Base-by-base conservation (phyloP, 2,329 filamentous ascomycete genomes). In the Eurotiales sp. region DNA sequence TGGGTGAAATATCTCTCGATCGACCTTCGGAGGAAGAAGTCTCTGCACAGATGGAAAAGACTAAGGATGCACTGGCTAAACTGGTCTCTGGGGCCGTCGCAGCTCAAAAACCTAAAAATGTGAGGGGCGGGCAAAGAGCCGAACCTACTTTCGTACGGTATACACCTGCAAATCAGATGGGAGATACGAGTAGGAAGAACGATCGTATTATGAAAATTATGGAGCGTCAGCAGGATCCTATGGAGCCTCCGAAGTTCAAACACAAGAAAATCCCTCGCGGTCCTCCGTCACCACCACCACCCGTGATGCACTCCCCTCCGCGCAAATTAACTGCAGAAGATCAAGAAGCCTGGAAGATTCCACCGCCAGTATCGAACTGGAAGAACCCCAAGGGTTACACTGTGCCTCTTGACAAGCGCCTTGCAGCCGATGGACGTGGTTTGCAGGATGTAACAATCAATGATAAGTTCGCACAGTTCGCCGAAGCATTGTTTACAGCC, bases 371-470 rank as follows among this genome's bases (percentile, higher is more conserved):
- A 2, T 95, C 89, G 17, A 97, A 97, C 70, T 99, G 93, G 93
- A 99, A 99, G 81, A 99, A 99, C 69, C 89, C 92, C 1, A 97
- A 97, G 75, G 93, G 93, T 62, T 99, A 96, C 66, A 99, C 93
- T 0, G 89, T 99, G 1, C 90, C 93, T 0, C 72, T 99, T 46
- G 93, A 99, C 69, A 99, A 99, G 76, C 86, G 93, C 65, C 74
- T 99, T 60, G 93, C 93, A 15, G 92, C 93, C 8, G 92, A 97
- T 68, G 93, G 93, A 11, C 82, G 93, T 62, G 90, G 90, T 0
- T 68, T 99, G 56, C 90, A 96, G 69, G 93, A 99, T 66, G 84
- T 96, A 37, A 87, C 90, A 6, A 97, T 99, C 73, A 97, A 96
- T 72, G 93, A 99, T 77, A 97, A 96, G 67, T 97, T 99, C 66